Evolutionary conservation across 2,329 filamentous ascomycete species (phyloP).

Genomic region (Claviceps cyperi): DNA sequence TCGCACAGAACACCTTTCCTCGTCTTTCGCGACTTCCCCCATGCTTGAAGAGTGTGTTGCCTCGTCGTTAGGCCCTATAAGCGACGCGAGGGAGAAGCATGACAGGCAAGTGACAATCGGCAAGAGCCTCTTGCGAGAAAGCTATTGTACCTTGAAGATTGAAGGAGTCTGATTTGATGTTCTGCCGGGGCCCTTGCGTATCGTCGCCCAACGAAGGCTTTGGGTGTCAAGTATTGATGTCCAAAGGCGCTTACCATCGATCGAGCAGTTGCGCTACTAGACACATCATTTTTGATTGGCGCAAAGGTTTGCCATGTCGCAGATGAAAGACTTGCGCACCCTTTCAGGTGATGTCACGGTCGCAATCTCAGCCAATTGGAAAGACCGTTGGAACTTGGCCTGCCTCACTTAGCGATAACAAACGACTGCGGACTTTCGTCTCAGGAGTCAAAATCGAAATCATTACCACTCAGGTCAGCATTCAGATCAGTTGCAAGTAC

Average conservation of each 20-base stretch:
- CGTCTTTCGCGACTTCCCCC: not conserved
- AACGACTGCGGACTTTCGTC: not conserved
- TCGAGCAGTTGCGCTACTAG: slow-evolving; percentile 5
- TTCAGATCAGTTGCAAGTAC: not conserved
- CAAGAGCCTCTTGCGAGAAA: not conserved
- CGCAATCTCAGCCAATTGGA: not conserved
- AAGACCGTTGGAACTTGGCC: not conserved
- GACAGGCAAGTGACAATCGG: not conserved
- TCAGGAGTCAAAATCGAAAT: not conserved
- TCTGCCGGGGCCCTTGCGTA: not conserved
- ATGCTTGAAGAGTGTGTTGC: too few relatives aligned
- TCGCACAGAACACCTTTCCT: not conserved
- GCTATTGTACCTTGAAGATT: not conserved
- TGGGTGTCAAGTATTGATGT: slow-evolving; percentile 12
- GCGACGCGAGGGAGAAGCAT: too few relatives aligned
- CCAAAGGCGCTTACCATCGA: slow-evolving; percentile 11
- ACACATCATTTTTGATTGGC: slow-evolving; percentile 8
- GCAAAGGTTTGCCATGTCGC: slow-evolving; percentile 6
- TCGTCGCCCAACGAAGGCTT: slow-evolving; percentile 10
- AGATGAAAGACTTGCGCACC: not conserved
- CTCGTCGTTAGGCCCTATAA: too few relatives aligned
- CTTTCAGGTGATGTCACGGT: slow-evolving; percentile 1
- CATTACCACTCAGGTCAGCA: not conserved
- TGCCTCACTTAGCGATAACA: not conserved
- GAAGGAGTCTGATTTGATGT: not conserved